Conservation (phyloP, 768 basidiomycete species). For the Calocybe cyanea region DNA sequence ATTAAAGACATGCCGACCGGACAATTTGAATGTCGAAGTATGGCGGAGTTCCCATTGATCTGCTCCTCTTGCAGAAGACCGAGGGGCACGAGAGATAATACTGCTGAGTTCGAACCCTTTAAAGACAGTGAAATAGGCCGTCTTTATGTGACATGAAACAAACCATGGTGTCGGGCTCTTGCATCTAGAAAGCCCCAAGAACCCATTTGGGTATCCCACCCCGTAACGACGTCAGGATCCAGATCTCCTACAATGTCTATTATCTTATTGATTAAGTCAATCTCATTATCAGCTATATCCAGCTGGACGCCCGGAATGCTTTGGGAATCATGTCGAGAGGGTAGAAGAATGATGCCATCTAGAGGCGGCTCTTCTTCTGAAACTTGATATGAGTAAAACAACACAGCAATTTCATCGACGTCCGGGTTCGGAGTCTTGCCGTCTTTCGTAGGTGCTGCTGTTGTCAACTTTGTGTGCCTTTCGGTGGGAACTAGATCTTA, state of each 20-base stretch:
- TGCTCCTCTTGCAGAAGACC: slow-evolving; percentile 30
- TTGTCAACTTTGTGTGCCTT: background rate
- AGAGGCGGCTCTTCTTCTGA: slow-evolving; percentile 34
- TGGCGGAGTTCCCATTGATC: slow-evolving; percentile 73
- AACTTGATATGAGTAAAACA: slow-evolving; percentile 72
- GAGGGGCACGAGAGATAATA: slow-evolving; percentile 71
- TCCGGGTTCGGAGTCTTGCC: slow-evolving; percentile 63
- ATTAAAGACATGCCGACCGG: slow-evolving; percentile 89
- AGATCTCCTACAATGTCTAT: slow-evolving; percentile 70
- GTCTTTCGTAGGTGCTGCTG: slow-evolving; percentile 55
- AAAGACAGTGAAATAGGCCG: background rate
- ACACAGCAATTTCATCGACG: slow-evolving; percentile 58
- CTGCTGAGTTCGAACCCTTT: slow-evolving; percentile 74
- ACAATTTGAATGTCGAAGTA: slow-evolving; percentile 78
- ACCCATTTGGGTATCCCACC: slow-evolving; percentile 86
- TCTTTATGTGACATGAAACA: slow-evolving; percentile 8
- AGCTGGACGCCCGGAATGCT: slow-evolving; percentile 41
- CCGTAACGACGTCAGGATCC: slow-evolving; percentile 89
- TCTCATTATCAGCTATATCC: slow-evolving; percentile 61
- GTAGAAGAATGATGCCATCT: slow-evolving; percentile 54
- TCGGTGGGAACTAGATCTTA: slow-evolving; percentile 25
- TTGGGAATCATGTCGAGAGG: slow-evolving; percentile 31
- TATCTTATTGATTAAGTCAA: slow-evolving; percentile 75
- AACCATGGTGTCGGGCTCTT: slow-evolving; percentile 63
- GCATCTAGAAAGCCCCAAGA: slow-evolving; percentile 90